Base-by-base conservation (phyloP, 202 grass and related monocot genomes). In the Schoenoplectus triqueter region DNA sequence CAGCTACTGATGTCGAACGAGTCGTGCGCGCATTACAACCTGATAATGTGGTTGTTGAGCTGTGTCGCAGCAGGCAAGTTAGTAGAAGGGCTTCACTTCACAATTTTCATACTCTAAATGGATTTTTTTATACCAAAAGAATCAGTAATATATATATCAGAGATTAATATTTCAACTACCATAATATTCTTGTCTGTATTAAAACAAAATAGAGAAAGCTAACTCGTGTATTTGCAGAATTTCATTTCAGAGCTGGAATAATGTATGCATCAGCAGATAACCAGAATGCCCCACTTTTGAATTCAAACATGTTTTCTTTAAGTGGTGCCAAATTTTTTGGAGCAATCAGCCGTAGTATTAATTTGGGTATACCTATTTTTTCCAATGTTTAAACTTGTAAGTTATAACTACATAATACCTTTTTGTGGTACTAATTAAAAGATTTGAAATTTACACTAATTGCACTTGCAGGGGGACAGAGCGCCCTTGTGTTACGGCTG, bases 31-130 rank as follows among this genome's bases (percentile, higher is more conserved):
- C 89, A 13, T 61, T 98, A 31, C 83, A 62, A 6, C 95, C 95
- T 0, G 92, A 95, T 74, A 98, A 98, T 86, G 88, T 95, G 60
- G 91, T 98, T 56, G 95, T 98, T 13, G 95, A 98, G 88, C 92
- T 95, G 80, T 98, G 95, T 85, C 84, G 95, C 63, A 90, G 95
- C 95, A 98, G 95, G 95, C 95, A 89, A 89, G 92, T 61, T 0
- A 59, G 5, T 3, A 55, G 2, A 83, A 21, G 31, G 31, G 31
- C 31, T 31, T 31, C 17, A 4, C 17, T 85, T 78, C 63, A 7
- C 13, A 51, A 72, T 71, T 59, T 1, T 78, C 21, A 3, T 69
- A 56, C 21, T 51, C 1, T 40, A 44, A 78, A 17, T n/a, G 6
- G 13, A 60, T 41, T 60, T 46, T 78, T 69, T 60, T 31, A 46